A percentile compares a stretch with the other conserved stretches of the same genome.
phyloP scores from a whole-genome alignment of 768 basidiomycete species.

The Auricularia sp. region DNA sequence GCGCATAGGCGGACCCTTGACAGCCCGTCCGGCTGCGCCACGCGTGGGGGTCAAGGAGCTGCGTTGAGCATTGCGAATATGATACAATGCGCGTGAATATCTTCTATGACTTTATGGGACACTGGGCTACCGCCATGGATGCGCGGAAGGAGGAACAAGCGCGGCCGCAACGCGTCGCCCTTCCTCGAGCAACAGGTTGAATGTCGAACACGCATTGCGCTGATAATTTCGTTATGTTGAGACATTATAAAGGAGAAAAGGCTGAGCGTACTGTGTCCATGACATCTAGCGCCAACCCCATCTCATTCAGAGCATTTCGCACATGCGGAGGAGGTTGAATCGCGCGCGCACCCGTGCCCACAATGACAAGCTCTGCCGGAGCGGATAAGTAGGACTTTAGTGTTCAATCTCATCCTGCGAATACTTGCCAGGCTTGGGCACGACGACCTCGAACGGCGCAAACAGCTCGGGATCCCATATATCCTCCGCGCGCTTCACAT shows the following conservation, averaged over 20 bases:
- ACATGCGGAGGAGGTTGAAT: conserved; percentile 60
- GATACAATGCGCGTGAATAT: too few relatives aligned
- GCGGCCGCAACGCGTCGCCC: conserved; percentile 89
- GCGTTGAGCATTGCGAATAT: too few relatives aligned
- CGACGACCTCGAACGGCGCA: conserved; percentile 68
- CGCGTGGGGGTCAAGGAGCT: too few relatives aligned
- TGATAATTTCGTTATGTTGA: conserved; percentile 17
- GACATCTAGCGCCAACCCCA: conserved; percentile 83
- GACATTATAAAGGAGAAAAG: background rate
- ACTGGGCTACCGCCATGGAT: conserved; percentile 31
- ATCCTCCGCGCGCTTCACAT: conserved; percentile 49
- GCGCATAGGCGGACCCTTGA: too few relatives aligned
- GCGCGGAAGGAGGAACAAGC: conserved; percentile 56
- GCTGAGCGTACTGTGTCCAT: conserved; percentile 65
- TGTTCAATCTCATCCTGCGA: background rate
- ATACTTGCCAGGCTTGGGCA: conserved; percentile 57
- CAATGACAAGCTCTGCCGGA: background rate
- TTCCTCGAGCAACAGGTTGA: conserved; percentile 88
- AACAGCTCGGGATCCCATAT: conserved; percentile 71
- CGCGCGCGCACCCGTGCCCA: conserved; percentile 75
- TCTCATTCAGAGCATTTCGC: conserved; percentile 52
- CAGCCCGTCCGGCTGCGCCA: too few relatives aligned
- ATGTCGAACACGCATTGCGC: conserved; percentile 93
- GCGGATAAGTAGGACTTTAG: background rate
- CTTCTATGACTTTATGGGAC: too few relatives aligned